A percentile compares a stretch with the other conserved stretches of the same genome.
Evolutionary conservation across 2,329 filamentous ascomycete genomes (phyloP).

Genomic region (Hysterium pulicare): DNA sequence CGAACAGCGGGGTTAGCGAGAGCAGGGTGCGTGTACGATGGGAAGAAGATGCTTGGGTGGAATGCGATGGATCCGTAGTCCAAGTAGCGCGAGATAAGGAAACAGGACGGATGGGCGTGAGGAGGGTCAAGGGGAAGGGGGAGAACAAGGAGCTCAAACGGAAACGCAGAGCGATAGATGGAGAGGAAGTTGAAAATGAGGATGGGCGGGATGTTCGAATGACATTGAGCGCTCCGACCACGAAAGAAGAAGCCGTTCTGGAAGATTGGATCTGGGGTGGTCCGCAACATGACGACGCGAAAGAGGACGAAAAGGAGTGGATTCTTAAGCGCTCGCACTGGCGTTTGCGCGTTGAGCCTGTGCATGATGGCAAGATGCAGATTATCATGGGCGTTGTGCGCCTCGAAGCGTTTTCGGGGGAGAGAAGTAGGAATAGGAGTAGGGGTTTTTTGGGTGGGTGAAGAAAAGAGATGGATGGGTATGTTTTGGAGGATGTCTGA

Average conservation of each 20-base stretch:
- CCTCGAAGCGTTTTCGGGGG: slow-evolving; percentile 66
- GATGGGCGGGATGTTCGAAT: slow-evolving; percentile 12
- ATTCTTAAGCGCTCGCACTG: slow-evolving; percentile 39
- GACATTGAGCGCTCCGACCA: neutral
- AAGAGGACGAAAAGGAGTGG: slow-evolving; percentile 26
- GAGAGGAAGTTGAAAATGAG: slow-evolving; percentile 29
- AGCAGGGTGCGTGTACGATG: slow-evolving; percentile 55
- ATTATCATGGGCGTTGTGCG: slow-evolving; percentile 73
- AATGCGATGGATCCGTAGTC: slow-evolving; percentile 21
- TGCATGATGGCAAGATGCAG: slow-evolving; percentile 51
- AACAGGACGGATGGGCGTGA: slow-evolving; percentile 13
- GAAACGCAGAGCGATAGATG: slow-evolving; percentile 19
- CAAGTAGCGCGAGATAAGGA: slow-evolving; percentile 15
- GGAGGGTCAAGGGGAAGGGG: slow-evolving; percentile 9
- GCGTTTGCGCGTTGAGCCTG: slow-evolving; percentile 55
- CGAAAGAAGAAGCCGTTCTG: slow-evolving; percentile 11
- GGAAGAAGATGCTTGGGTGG: slow-evolving; percentile 19
- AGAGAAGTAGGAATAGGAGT: slow-evolving; percentile 63
- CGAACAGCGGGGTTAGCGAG: slow-evolving; percentile 66
- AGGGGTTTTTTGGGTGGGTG: slow-evolving; percentile 57
- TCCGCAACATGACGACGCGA: slow-evolving; percentile 5
- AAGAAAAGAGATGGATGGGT: neutral
- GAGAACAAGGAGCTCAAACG: neutral
- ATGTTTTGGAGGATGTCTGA: too few species aligned
- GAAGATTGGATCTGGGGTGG: slow-evolving; percentile 11